Evolutionary conservation across 2,329 filamentous ascomycete genomes (phyloP).

Genomic region (Claviceps sp.): DNA sequence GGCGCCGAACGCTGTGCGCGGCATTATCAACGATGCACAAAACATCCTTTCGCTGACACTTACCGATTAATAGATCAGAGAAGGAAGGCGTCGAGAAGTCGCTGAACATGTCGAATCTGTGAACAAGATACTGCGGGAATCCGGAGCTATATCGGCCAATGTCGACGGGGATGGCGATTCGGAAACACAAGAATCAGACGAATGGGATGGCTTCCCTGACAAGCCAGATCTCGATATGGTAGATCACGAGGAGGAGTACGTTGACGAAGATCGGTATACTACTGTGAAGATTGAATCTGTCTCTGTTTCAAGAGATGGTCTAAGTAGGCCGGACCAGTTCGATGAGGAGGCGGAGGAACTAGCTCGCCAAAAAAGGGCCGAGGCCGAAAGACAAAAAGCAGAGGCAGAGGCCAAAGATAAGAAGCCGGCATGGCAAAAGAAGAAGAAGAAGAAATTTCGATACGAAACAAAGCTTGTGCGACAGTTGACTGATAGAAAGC

Average conservation of each 20-base stretch:
- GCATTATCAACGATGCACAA: neutral
- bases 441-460: constrained; percentile 81
- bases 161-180: constrained; percentile 23
- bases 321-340: constrained; percentile 38
- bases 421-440: constrained; percentile 36
- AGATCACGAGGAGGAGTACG: constrained; percentile 82
- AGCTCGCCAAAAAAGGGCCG: constrained; percentile 10
- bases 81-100: constrained; percentile 69
- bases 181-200: constrained; percentile 28
- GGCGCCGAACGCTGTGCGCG: constrained; percentile 7
- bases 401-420: constrained; percentile 19
- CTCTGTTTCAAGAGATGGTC: constrained; percentile 60
- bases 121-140: constrained; percentile 53
- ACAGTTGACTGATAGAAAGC: constrained; percentile 57
- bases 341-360: constrained; percentile 24
- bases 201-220: constrained; percentile 56
- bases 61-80: constrained; percentile 48
- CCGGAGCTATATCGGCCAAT: constrained; percentile 30
- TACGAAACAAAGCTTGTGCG: constrained; percentile 85
- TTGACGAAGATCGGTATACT: constrained; percentile 92
- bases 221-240: constrained; percentile 35
- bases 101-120: constrained; percentile 71
- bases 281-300: constrained; percentile 90
- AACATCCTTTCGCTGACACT: neutral
- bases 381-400: constrained; percentile 14